phyloP scores from a whole-genome alignment of 2,329 filamentous ascomycete species.

The Xylaria sp. region DNA sequence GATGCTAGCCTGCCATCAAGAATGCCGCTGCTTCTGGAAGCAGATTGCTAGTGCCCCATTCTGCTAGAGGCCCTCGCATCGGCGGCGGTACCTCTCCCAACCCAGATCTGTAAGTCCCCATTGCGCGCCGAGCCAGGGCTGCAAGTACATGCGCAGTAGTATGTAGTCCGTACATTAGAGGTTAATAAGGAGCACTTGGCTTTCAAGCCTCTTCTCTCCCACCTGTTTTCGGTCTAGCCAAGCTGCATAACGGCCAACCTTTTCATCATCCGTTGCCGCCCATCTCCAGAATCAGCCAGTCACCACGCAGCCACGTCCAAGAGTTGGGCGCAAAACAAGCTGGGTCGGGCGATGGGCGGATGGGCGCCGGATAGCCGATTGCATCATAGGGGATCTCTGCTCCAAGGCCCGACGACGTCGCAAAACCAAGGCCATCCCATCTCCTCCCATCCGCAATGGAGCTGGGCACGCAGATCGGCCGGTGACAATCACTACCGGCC shows the following conservation, averaged over 20 bases:
- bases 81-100: background rate
- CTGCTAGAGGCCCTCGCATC: background rate
- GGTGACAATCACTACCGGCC: background rate
- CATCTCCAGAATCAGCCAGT: background rate
- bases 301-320: background rate
- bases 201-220: background rate
- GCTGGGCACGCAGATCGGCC: background rate
- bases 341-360: background rate
- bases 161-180: too few relatives aligned
- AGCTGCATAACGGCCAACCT: background rate
- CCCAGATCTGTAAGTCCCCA: background rate
- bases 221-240: background rate
- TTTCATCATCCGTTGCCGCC: background rate
- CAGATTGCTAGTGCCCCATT: background rate
- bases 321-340: background rate
- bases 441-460: background rate
- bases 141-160: background rate
- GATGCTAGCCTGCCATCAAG: background rate
- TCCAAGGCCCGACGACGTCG: background rate
- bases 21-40: background rate
- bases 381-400: conserved; percentile 3
- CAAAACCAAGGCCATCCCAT: background rate
- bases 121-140: background rate
- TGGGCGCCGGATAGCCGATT: conserved; percentile 1
- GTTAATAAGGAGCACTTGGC: background rate